These are phyloP conservation scores for Jamesozyma rosinii DNA, from an alignment of 805 yeast genomes.

Conservation along the genomic window DNA sequence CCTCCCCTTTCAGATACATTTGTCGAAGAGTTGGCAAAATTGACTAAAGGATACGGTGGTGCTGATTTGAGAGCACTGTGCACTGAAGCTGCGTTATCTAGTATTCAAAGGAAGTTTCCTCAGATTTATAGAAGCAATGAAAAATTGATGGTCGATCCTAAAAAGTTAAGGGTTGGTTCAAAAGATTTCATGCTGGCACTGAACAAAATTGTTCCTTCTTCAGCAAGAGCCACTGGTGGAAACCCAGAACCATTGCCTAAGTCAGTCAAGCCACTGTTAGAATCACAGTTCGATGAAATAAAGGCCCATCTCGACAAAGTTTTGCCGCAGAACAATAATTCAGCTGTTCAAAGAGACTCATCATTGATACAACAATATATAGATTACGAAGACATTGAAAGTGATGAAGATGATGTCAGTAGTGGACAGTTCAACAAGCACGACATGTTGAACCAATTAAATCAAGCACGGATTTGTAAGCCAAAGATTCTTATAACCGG, in stretches of 20 bases:
- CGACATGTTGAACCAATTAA: conserved; percentile 44
- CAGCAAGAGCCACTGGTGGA: conserved; percentile 73
- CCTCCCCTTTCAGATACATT: conserved; percentile 58
- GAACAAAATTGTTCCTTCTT: conserved; percentile 83
- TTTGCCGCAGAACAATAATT: conserved; percentile 42
- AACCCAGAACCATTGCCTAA: conserved; percentile 74
- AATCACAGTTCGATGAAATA: conserved; percentile 40
- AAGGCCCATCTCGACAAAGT: conserved; percentile 42
- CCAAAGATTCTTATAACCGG: conserved; percentile 78
- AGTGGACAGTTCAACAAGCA: conserved; percentile 47
- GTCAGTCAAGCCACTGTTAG: conserved; percentile 54
- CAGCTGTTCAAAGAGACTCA: conserved; percentile 10
- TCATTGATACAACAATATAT: conserved; percentile 29
- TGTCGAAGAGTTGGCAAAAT: conserved; percentile 54
- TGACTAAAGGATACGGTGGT: conserved; percentile 96
- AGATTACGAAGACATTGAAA: conserved; percentile 27
- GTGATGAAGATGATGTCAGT: conserved; percentile 14
- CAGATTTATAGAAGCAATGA: conserved; percentile 75
- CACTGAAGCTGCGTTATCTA: conserved; percentile 88
- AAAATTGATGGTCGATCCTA: conserved; percentile 65
- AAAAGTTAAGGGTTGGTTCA: conserved; percentile 60
- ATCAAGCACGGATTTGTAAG: conserved; percentile 58
- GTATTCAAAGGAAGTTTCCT: conserved; percentile 87
- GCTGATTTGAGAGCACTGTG: conserved; percentile 91
- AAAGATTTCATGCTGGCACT: conserved; percentile 80